Percentiles rank a stretch among this genome's conserved stretches.
phyloP scores from a whole-genome alignment of 495 filamentous ascomycete species.

The Penicillium steckii region DNA sequence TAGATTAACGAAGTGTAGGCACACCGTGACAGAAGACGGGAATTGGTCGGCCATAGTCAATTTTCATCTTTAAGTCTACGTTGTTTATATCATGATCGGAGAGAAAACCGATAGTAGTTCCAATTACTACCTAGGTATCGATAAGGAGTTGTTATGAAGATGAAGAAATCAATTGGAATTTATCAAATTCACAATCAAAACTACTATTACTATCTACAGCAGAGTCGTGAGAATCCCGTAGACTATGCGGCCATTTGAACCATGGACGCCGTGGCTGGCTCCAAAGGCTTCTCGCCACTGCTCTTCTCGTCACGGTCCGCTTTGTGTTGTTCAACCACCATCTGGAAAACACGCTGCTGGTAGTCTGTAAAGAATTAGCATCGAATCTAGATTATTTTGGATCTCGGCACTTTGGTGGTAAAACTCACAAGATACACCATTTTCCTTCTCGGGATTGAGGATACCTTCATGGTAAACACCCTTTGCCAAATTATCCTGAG shows the following conservation, averaged over 20 bases:
- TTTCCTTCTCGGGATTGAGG: conserved; percentile 58
- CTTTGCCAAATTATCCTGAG: conserved; percentile 53
- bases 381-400: no score
- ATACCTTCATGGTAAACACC: conserved; percentile 60
- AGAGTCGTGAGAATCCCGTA: no score
- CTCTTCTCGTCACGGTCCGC: conserved; percentile 25
- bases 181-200: no score
- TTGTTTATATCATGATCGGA: no score
- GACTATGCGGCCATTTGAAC: conserved; percentile 29
- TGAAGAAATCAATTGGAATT: no score
- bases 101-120: no score
- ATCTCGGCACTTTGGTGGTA: no score
- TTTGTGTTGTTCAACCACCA: conserved; percentile 50
- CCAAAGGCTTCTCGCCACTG: conserved; percentile 2
- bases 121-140: no score
- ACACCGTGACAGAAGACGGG: neutral
- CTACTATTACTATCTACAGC: no score
- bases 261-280: conserved; percentile 7
- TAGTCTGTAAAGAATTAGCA: conserved; percentile 38
- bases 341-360: conserved; percentile 53
- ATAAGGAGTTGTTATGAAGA: no score
- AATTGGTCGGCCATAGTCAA: neutral
- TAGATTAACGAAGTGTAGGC: neutral
- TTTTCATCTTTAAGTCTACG: neutral
- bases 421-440: conserved; percentile 54